Percentiles rank a stretch among this genome's conserved stretches.
Conservation (phyloP, 805 yeast species). For the Teunomyces panamensis region DNA sequence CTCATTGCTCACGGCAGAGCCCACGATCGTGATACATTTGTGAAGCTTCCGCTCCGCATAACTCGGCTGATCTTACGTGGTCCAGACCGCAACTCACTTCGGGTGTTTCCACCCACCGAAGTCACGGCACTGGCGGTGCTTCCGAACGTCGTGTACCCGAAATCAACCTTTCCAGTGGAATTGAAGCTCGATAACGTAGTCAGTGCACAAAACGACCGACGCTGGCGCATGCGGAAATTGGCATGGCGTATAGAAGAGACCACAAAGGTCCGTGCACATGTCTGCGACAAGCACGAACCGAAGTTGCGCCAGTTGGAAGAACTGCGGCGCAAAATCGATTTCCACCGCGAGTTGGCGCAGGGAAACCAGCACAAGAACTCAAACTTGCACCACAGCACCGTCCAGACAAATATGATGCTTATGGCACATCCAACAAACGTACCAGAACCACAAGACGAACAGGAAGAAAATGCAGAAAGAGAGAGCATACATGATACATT, state of each 20-base stretch:
- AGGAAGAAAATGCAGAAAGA: conserved; percentile 64
- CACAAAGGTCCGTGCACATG: conserved; percentile 54
- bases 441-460: conserved; percentile 1
- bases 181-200: conserved; percentile 72
- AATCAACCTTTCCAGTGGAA: conserved; percentile 80
- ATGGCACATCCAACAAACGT: conserved; percentile 4
- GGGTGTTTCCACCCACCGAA: conserved; percentile 95
- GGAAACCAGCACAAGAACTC: conserved; percentile 4
- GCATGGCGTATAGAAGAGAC: conserved; percentile 88
- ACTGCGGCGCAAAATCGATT: conserved; percentile 18
- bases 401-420: conserved; percentile 22
- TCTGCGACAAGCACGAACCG: conserved; percentile 56
- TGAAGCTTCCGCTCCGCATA: conserved; percentile 65
- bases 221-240: conserved; percentile 93
- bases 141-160: conserved; percentile 88
- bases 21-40: conserved; percentile 22
- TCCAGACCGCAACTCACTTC: conserved; percentile 78
- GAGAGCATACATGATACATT: conserved; percentile 46
- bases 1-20: conserved; percentile 57
- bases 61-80: conserved; percentile 77
- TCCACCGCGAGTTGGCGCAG: conserved; percentile 9
- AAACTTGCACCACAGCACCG: conserved; percentile 27
- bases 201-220: conserved; percentile 45
- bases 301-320: conserved; percentile 49
- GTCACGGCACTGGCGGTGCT: conserved; percentile 82